Percentiles rank a stretch among this genome's conserved stretches.
These are phyloP conservation scores for Zasmidium angulare DNA, from an alignment of 2,329 filamentous ascomycete species.

Conservation along the genomic window DNA sequence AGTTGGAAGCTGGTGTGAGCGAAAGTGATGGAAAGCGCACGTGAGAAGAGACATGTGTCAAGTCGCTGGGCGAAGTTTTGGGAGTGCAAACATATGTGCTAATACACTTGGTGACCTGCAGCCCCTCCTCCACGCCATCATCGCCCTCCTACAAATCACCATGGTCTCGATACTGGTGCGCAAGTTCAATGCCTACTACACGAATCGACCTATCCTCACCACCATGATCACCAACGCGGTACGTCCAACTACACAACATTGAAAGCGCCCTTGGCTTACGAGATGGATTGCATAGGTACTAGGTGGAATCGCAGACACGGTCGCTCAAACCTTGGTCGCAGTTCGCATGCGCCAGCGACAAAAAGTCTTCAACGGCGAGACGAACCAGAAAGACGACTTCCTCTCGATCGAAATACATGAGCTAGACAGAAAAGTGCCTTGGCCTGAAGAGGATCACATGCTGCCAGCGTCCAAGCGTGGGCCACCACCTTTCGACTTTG, in stretches of 20 bases:
- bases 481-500: conserved; percentile 90
- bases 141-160: conserved; percentile 86
- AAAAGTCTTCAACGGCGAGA: conserved; percentile 52
- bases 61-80: background rate
- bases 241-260: too few relatives aligned
- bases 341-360: conserved; percentile 61
- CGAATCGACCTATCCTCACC: conserved; percentile 89
- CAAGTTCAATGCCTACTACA: conserved; percentile 93
- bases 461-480: conserved; percentile 56
- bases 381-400: conserved; percentile 66
- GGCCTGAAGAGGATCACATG: conserved; percentile 64
- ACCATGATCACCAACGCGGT: conserved; percentile 99
- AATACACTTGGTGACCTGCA: conserved; percentile 42
- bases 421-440: conserved; percentile 75
- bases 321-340: conserved; percentile 88
- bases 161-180: conserved; percentile 78
- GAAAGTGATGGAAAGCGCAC: background rate
- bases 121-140: conserved; percentile 82
- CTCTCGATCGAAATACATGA: conserved; percentile 87
- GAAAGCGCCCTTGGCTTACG: background rate
- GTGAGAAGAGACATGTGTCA: background rate
- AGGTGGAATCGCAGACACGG: conserved; percentile 92
- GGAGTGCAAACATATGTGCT: background rate
- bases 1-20: background rate
- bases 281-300: conserved; percentile 57